Conservation (phyloP, 2,329 filamentous ascomycete species). For the Pseudogymnoascus sp. region DNA sequence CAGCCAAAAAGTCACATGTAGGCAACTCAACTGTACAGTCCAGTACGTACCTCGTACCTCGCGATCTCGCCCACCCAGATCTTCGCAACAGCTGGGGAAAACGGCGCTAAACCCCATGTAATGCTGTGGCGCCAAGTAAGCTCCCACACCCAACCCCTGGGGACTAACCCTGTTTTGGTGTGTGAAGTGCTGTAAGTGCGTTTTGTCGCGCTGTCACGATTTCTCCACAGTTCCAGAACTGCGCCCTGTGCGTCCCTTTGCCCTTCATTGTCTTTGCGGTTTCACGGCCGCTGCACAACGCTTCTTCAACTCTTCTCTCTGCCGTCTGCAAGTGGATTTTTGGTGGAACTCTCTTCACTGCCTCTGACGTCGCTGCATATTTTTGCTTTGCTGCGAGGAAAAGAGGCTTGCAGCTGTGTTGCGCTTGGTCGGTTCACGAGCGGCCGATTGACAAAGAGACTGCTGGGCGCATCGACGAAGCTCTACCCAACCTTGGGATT, state of each 20-base stretch:
- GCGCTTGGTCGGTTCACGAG: neutral
- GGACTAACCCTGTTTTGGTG: neutral
- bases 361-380: neutral
- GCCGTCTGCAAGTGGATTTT: neutral
- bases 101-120: neutral
- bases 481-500: slow-evolving; percentile 5
- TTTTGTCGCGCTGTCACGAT: slow-evolving; percentile 5
- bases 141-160: neutral
- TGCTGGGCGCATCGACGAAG: neutral
- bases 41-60: neutral
- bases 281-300: slow-evolving; percentile 5
- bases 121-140: neutral
- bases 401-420: neutral
- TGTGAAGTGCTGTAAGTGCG: neutral
- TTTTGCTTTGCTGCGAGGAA: neutral
- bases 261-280: slow-evolving; percentile 3
- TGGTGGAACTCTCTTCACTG: neutral
- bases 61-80: neutral
- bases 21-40: neutral
- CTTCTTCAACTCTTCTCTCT: neutral
- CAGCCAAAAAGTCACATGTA: neutral
- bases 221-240: neutral
- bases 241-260: neutral
- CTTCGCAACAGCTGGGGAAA: neutral
- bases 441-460: neutral